Evolutionary conservation across 2,329 filamentous ascomycete genomes (phyloP).

Genomic region (Ophiocordyceps sinensis): DNA sequence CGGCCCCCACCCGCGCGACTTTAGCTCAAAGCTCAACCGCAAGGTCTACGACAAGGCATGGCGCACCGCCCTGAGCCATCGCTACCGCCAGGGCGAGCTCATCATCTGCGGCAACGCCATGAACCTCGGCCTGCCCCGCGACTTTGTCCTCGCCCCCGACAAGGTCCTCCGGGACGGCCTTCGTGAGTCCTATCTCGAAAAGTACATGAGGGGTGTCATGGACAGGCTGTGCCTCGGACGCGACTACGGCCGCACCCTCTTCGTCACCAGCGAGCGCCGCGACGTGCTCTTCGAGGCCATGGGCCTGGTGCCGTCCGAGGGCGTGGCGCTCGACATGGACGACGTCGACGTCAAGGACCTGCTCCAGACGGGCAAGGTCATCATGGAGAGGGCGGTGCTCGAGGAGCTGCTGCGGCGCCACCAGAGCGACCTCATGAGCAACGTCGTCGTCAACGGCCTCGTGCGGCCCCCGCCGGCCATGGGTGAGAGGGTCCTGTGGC

Average conservation of each 20-base stretch:
- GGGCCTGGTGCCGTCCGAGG: conserved; percentile 47
- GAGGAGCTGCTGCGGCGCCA: conserved; percentile 60
- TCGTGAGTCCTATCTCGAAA: conserved; percentile 40
- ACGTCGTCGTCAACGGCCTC: conserved; percentile 28
- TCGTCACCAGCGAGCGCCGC: conserved; percentile 52
- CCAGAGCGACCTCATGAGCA: conserved; percentile 47
- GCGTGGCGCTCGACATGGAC: conserved; percentile 51
- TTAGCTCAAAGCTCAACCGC: conserved; percentile 64
- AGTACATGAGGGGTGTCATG: conserved; percentile 55
- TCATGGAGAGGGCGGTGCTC: conserved; percentile 74
- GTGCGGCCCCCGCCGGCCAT: conserved; percentile 16
- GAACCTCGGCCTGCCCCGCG: conserved; percentile 45
- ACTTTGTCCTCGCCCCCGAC: conserved; percentile 29
- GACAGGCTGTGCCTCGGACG: conserved; percentile 55
- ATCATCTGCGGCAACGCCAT: conserved; percentile 69
- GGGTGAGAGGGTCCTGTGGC: conserved; percentile 23
- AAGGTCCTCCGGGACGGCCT: conserved; percentile 31
- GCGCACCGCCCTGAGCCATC: conserved; percentile 85
- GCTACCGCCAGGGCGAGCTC: conserved; percentile 76
- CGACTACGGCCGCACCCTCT: conserved; percentile 53
- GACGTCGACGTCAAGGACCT: conserved; percentile 95
- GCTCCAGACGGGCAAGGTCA: conserved; percentile 67
- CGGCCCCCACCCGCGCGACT: conserved; percentile 87
- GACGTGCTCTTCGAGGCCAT: conserved; percentile 54
- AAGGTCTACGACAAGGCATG: conserved; percentile 95